Evolutionary conservation across 306 rosid species (phyloP), one percentile per base, ranked within the genome.

Genomic region (Amphicarpaea edgeworthii): DNA sequence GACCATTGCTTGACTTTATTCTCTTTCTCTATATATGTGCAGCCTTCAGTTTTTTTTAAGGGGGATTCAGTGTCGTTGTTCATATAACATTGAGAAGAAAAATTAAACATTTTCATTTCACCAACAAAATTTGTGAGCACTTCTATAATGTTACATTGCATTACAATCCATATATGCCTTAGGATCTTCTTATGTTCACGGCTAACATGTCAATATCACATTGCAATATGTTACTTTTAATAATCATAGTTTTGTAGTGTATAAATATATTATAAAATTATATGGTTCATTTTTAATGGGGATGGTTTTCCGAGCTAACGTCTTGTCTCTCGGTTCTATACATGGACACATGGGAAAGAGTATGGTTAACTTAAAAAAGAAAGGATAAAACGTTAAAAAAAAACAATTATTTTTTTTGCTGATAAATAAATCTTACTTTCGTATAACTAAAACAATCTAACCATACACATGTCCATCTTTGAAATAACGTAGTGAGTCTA

Each of bases 1-100:
- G 78, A 63, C 55, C 76, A 72, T 65, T 72, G 15, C 75, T 70
- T 51, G 64, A 64, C 83, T 82, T 82, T 65, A 66, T 78, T 77
- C 67, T 41, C 45, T 58, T 83, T 67, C 71, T 74, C 57, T 46
- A 46, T 19, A 21, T 58, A 30, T 46, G 80, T 63, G 79, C 63
- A 74, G 38, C 70, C 38, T 79, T 12, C 0, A 4, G 9, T 50
- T 50, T 7, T 26, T 26, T 43, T 66, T 46, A 28, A 17, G 7
- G 32, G 37, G 19, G 32, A n/a, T 4, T 40, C 19, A 26, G 40
- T 58, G 64, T 58, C 1, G 5, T 28, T 58, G 12, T 15, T 14
- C n/a, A 30, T 3, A 26, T 59, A 24, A 57, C 64, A 57, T 28
- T 28, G 41, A 58, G 65, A 58, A 58, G 26, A 59, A 30, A 16